phyloP scores from a whole-genome alignment of 2,329 filamentous ascomycete species.

The Aspergillus sp. region DNA sequence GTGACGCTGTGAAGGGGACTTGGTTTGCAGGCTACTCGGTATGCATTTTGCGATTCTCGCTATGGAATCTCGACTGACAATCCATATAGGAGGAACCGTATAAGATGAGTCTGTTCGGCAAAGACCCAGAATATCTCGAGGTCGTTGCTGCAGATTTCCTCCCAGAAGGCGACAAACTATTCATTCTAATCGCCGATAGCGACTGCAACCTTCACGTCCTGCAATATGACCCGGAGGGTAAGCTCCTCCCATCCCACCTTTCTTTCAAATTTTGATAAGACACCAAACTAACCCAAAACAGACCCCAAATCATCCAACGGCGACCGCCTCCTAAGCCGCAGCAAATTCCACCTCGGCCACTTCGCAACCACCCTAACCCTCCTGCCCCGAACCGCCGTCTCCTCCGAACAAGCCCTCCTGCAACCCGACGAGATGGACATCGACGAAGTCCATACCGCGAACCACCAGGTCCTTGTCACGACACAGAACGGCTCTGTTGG shows the following conservation, averaged over 20 bases:
- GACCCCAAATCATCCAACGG: conserved; percentile 91
- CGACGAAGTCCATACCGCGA: conserved; percentile 23
- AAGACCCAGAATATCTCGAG: conserved; percentile 70
- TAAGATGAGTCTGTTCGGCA: conserved; percentile 86
- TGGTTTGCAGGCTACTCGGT: conserved; percentile 93
- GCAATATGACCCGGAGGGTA: conserved; percentile 92
- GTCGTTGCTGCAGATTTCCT: conserved; percentile 79
- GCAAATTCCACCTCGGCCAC: conserved; percentile 82
- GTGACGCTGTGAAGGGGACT: conserved; percentile 84
- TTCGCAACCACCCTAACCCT: conserved; percentile 67
- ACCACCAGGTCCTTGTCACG: conserved; percentile 59
- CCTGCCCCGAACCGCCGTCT: conserved; percentile 58
- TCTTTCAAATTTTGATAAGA: background rate
- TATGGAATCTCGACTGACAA: conserved; percentile 1
- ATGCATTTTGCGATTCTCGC: conserved; percentile 15
- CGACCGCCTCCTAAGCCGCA: conserved; percentile 75
- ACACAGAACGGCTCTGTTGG: conserved; percentile 69
- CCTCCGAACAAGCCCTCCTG: conserved; percentile 32
- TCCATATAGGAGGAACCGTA: conserved; percentile 73
- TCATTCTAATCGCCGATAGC: conserved; percentile 74
- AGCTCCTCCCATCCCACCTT: conserved; percentile 29
- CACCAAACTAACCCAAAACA: conserved; percentile 28
- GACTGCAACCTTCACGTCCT: conserved; percentile 82
- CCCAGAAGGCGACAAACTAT: conserved; percentile 74
- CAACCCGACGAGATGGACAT: conserved; percentile 34